Conservation (phyloP, 2,329 filamentous ascomycete species). For the Diatrype stigma region DNA sequence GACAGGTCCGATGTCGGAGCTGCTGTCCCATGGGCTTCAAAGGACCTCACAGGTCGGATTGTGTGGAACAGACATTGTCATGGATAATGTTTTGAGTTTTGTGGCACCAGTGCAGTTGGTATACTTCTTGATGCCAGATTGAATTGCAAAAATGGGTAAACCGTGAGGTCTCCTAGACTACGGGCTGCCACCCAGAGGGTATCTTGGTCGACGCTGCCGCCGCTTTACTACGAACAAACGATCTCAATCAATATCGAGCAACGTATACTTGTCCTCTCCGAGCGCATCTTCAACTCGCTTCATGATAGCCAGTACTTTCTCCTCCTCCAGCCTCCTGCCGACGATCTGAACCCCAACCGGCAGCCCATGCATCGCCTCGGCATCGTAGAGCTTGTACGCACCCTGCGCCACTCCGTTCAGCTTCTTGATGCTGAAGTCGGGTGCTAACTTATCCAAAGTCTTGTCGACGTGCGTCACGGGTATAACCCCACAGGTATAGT, state of each 20-base stretch:
- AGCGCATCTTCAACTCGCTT: slow-evolving; percentile 71
- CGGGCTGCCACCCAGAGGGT: too few species aligned
- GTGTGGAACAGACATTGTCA: not conserved
- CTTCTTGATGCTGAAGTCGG: slow-evolving; percentile 54
- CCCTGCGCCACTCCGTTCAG: slow-evolving; percentile 78
- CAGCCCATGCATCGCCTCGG: slow-evolving; percentile 76
- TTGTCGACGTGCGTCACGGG: slow-evolving; percentile 83
- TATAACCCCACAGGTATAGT: slow-evolving; percentile 79
- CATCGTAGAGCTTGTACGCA: slow-evolving; percentile 83
- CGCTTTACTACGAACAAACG: not conserved
- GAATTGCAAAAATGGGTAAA: too few species aligned
- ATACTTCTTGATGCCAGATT: too few species aligned
- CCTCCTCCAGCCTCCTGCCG: slow-evolving; percentile 74
- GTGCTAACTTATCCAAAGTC: slow-evolving; percentile 60
- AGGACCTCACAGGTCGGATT: not conserved
- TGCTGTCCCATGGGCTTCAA: not conserved
- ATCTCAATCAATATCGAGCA: slow-evolving; percentile 43
- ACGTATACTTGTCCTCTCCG: slow-evolving; percentile 49
- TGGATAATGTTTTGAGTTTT: too few species aligned
- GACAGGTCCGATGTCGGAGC: not conserved
- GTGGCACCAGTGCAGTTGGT: too few species aligned
- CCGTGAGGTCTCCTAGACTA: too few species aligned
- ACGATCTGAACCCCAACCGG: slow-evolving; percentile 85
- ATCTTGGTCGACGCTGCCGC: too few species aligned
- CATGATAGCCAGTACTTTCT: slow-evolving; percentile 83